These are phyloP conservation scores for Puccinia horiana DNA, from an alignment of 1,284 basidiomycete genomes.

Conservation along the genomic window DNA sequence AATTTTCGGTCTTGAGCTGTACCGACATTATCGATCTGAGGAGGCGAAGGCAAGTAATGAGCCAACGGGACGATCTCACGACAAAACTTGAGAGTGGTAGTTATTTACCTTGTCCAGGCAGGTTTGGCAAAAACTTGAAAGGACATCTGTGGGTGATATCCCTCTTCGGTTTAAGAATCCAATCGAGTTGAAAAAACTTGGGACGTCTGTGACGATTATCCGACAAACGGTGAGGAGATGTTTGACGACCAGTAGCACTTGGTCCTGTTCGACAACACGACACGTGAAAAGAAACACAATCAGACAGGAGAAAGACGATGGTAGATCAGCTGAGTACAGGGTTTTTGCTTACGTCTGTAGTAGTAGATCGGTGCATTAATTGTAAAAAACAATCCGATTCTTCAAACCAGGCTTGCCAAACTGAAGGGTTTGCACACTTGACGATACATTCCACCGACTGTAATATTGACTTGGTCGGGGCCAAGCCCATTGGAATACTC, in stretches of 20 bases:
- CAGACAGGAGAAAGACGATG: background rate
- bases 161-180: conserved; percentile 13
- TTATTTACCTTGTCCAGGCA: conserved; percentile 34
- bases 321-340: background rate
- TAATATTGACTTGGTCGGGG: conserved; percentile 27
- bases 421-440: conserved; percentile 20
- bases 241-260: conserved; percentile 25
- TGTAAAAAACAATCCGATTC: conserved; percentile 35
- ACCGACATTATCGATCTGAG: conserved; percentile 29
- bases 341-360: conserved; percentile 34
- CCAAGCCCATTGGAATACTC: conserved; percentile 22
- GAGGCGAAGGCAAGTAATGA: background rate
- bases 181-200: conserved; percentile 34
- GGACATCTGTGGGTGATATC: conserved; percentile 21
- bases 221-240: conserved; percentile 24
- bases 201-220: conserved; percentile 26
- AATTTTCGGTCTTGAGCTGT: conserved; percentile 36
- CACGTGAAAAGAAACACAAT: background rate
- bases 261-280: conserved; percentile 2
- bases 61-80: background rate
- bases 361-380: conserved; percentile 24
- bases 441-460: conserved; percentile 18
- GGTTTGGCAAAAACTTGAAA: conserved; percentile 40
- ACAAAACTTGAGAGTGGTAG: background rate
- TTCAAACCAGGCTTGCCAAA: conserved; percentile 39